Conservation (phyloP, 2,329 filamentous ascomycete genomes). For the Ophiostoma sp. region DNA sequence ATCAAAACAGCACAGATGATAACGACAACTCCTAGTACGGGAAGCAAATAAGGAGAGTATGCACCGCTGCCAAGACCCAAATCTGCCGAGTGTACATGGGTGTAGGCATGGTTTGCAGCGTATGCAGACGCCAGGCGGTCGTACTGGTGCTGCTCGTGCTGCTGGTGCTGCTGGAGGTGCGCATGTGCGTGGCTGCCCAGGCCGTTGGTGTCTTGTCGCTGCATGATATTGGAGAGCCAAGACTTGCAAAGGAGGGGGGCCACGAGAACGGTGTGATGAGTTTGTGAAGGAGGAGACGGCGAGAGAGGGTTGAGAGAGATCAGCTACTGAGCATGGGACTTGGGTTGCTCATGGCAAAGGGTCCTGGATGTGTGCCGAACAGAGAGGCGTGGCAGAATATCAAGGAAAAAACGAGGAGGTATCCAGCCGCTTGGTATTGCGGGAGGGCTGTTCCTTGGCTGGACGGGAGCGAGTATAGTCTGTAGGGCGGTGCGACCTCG, state of each 20-base stretch:
- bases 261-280: constrained; percentile 9
- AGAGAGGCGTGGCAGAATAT: not conserved
- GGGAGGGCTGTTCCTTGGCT: constrained; percentile 2
- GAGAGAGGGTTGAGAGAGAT: not conserved
- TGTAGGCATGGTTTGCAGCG: not conserved
- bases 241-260: not conserved
- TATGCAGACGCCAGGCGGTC: not conserved
- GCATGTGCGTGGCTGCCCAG: constrained; percentile 8
- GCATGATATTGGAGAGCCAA: constrained; percentile 9
- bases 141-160: not conserved
- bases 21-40: not conserved
- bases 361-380: not conserved
- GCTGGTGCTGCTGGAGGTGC: constrained; percentile 2
- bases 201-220: constrained; percentile 7
- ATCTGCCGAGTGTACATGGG: constrained; percentile 12
- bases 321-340: not conserved
- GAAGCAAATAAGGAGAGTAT: constrained; percentile 12
- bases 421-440: constrained; percentile 4
- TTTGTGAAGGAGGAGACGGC: not conserved
- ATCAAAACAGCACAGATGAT: constrained; percentile 9
- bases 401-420: not conserved
- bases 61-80: constrained; percentile 10
- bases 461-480: constrained; percentile 3
- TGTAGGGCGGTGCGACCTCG: not conserved
- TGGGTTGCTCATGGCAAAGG: not conserved